phyloP scores from a whole-genome alignment of 345 rosid genomes.

The Eucalyptus cloeziana region DNA sequence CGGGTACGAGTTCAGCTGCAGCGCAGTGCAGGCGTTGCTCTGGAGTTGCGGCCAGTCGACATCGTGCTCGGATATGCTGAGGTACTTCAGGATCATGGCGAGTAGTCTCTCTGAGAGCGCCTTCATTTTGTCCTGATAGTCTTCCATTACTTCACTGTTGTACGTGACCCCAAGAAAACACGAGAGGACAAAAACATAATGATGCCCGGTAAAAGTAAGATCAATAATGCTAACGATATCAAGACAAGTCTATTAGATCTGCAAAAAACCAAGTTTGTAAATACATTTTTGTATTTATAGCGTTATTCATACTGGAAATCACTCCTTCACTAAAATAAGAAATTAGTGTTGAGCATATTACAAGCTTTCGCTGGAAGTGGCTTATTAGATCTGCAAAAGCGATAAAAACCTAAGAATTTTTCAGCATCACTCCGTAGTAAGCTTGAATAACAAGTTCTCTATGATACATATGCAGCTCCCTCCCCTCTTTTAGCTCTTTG shows the following conservation, averaged over 20 bases:
- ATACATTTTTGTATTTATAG: neutral
- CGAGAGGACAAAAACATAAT: neutral
- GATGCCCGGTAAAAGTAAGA: neutral
- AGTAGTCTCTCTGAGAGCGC: constrained; percentile 39
- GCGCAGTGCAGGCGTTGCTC: constrained; percentile 3
- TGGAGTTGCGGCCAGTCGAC: constrained; percentile 1
- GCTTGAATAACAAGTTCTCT: neutral
- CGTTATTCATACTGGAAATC: neutral
- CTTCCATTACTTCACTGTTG: constrained; percentile 43
- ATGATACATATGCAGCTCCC: neutral
- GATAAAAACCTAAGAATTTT: neutral
- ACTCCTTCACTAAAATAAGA: neutral
- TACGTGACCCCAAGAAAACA: neutral
- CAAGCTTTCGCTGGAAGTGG: neutral
- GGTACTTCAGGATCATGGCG: constrained; percentile 27
- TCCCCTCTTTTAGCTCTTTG: neutral
- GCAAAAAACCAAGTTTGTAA: neutral
- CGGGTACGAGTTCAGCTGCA: constrained; percentile 86
- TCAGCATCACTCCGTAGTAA: neutral
- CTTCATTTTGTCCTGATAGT: constrained; percentile 56
- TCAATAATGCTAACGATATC: neutral
- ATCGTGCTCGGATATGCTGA: constrained; percentile 19
- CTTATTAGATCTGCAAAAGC: neutral
- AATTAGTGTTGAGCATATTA: neutral
- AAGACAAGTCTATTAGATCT: neutral